Evolutionary conservation across 495 filamentous ascomycete species (phyloP), one percentile per base, ranked within the genome.

Genomic region (Aspergillus kassunensis): DNA sequence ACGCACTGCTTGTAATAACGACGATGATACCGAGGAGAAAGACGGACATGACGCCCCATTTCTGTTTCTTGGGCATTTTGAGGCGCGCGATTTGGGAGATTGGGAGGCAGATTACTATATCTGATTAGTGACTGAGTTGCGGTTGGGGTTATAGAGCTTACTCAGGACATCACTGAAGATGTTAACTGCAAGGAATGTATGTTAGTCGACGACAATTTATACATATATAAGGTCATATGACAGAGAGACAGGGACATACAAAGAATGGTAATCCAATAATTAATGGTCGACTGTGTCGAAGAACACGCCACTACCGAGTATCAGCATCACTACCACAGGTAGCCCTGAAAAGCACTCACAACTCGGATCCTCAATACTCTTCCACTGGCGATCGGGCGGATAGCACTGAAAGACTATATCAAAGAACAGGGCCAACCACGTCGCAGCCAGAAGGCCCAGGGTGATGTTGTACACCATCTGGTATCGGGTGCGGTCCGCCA

Each of bases 401-500:
- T 51, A 62, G 48, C 60, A 62, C 33, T 59, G 59, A 54, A 62
- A 59, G 18, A 62, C 25, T 34, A 59, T 59, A 30, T 62, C 53
- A 27, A 62, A 53, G n/a, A 62, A 62, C 23, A 62, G 40, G 8
- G 51, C 53, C 31, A 59, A 47, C 60, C 60, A 62, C 5, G 60
- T 59, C 8, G 60, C 56, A 13, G 25, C 60, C 30, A 62, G 42
- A 12, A 59, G 10, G n/a, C n/a, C 40, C 10, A 62, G 40, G 1
- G 54, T 59, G 42, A 62, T 55, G 44, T 62, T 62, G 23, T 62
- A 62, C 33, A 62, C 43, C 6, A 41, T 49, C 33, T 62, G 56
- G 21, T 62, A 62, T n/a, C 29, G 25, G 2, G 60, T 62, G 15
- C 56, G 56, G 40, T 62, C 60, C 23, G 60, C 60, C 0, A 62